phyloP scores from a whole-genome alignment of 345 rosid genomes.

The Passiflora organensis region DNA sequence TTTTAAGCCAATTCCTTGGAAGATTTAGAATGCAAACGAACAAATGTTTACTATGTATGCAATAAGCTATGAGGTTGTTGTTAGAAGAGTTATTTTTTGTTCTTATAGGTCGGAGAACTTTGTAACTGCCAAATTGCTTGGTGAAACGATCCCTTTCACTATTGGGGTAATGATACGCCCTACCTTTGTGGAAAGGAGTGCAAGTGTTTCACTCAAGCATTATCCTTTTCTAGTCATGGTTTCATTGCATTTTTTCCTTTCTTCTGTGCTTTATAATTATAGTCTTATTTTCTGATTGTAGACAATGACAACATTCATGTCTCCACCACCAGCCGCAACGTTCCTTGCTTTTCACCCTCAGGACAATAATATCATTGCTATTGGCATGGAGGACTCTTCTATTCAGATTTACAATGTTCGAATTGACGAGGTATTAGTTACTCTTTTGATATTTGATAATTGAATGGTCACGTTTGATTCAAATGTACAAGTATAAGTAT shows the following conservation, averaged over 20 bases:
- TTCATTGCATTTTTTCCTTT: not conserved
- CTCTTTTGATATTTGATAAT: conserved; percentile 9
- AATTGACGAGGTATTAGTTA: conserved; percentile 48
- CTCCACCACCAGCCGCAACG: conserved; percentile 80
- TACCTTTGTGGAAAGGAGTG: too few relatives aligned
- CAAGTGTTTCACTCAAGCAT: not conserved
- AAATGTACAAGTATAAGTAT: too few relatives aligned
- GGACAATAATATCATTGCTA: conserved; percentile 68
- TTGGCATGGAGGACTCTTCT: conserved; percentile 81
- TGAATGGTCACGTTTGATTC: too few relatives aligned
- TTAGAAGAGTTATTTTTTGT: too few relatives aligned
- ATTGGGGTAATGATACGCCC: not conserved
- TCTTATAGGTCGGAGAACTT: not conserved
- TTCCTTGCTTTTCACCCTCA: conserved; percentile 76
- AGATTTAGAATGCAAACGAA: too few relatives aligned
- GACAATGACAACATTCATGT: conserved; percentile 78
- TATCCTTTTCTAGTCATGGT: not conserved
- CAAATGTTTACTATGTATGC: too few relatives aligned
- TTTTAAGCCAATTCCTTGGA: too few relatives aligned
- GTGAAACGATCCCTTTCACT: too few relatives aligned
- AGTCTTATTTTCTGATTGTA: conserved; percentile 33
- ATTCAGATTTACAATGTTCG: conserved; percentile 65
- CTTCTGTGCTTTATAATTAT: not conserved
- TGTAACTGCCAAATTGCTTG: not conserved
- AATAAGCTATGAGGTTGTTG: too few relatives aligned